Conservation (phyloP, 345 rosid species). For the Citrus reticulata region DNA sequence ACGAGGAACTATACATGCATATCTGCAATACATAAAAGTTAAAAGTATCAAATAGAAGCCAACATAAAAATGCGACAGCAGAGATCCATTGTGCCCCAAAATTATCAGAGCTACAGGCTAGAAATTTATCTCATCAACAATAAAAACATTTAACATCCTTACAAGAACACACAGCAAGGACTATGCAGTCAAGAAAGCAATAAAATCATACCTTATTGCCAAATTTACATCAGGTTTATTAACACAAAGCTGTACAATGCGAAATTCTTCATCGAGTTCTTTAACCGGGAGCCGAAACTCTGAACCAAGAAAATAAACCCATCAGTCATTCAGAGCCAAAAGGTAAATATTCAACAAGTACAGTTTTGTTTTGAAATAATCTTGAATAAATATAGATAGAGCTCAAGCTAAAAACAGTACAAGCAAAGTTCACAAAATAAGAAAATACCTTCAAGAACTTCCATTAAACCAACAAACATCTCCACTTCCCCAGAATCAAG, state of each 20-base stretch:
- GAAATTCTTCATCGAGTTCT: slow-evolving; percentile 55
- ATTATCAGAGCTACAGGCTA: neutral
- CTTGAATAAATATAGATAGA: neutral
- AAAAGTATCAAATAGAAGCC: slow-evolving; percentile 13
- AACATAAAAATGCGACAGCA: neutral
- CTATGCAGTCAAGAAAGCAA: neutral
- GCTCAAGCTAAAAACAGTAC: neutral
- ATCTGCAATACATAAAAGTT: slow-evolving; percentile 48
- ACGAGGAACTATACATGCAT: slow-evolving; percentile 59
- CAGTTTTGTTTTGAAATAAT: neutral
- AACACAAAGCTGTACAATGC: slow-evolving; percentile 54
- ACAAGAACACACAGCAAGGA: neutral
- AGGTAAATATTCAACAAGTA: neutral
- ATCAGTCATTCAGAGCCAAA: slow-evolving; percentile 5
- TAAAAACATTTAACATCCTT: neutral
- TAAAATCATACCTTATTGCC: slow-evolving; percentile 65
- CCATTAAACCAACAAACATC: slow-evolving; percentile 56
- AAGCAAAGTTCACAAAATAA: neutral
- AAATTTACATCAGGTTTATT: slow-evolving; percentile 47
- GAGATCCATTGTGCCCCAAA: neutral
- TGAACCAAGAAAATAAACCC: slow-evolving; percentile 30
- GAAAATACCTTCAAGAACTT: slow-evolving; percentile 61
- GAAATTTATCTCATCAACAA: neutral
- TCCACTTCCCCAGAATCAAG: slow-evolving; percentile 46
- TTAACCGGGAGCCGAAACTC: slow-evolving; percentile 61